A percentile compares a stretch with the other conserved stretches of the same genome.
These are phyloP conservation scores for Penicillium egyptiacum DNA, from an alignment of 495 filamentous ascomycete genomes.

Conservation along the genomic window DNA sequence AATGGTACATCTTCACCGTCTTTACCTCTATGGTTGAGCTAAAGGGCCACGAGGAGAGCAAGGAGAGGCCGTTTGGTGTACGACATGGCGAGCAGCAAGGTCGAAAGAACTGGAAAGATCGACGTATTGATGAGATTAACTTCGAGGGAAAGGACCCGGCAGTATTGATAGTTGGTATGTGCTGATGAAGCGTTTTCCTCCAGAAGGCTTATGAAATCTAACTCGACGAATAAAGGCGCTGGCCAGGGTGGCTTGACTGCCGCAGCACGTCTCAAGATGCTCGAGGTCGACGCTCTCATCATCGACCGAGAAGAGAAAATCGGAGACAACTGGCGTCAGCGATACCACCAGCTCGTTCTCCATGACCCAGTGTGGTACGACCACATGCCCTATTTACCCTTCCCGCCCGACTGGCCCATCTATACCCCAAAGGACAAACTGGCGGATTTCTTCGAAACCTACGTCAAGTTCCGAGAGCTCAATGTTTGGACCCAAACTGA, in stretches of 20 bases:
- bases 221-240: slow-evolving; percentile 35
- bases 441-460: slow-evolving; percentile 74
- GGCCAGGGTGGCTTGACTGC: slow-evolving; percentile 57
- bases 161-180: slow-evolving; percentile 68
- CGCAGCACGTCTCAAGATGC: slow-evolving; percentile 70
- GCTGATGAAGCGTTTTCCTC: background rate
- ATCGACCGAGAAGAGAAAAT: slow-evolving; percentile 65
- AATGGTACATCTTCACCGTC: slow-evolving; percentile 66
- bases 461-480: slow-evolving; percentile 71
- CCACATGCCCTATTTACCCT: slow-evolving; percentile 70
- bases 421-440: slow-evolving; percentile 83
- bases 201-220: background rate
- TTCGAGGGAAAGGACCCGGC: slow-evolving; percentile 56
- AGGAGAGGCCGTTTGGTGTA: slow-evolving; percentile 47
- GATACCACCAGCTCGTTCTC: slow-evolving; percentile 62
- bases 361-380: slow-evolving; percentile 80
- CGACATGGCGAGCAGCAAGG: slow-evolving; percentile 50
- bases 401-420: slow-evolving; percentile 64
- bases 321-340: slow-evolving; percentile 77
- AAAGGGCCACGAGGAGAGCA: slow-evolving; percentile 48
- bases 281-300: slow-evolving; percentile 61
- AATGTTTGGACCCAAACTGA: slow-evolving; percentile 69
- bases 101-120: slow-evolving; percentile 67
- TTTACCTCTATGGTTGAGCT: slow-evolving; percentile 57
- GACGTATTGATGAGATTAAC: slow-evolving; percentile 53